These are phyloP conservation scores for Wickerhamiella nectarea DNA, from an alignment of 805 yeast genomes.

Conservation along the genomic window DNA sequence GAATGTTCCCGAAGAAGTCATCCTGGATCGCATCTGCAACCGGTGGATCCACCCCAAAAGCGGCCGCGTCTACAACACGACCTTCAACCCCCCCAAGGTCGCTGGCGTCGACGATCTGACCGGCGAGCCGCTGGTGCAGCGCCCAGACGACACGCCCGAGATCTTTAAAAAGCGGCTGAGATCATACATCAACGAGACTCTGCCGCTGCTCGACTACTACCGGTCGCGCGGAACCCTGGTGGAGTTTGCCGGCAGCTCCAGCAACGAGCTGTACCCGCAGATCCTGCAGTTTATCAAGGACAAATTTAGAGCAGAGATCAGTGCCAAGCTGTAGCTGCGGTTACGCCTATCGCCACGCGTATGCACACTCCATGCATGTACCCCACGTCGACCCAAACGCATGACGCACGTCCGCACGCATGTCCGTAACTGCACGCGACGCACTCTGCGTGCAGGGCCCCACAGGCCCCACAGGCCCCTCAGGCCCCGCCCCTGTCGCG, in stretches of 20 bases:
- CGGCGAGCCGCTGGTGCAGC: constrained; percentile 68
- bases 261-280: constrained; percentile 74
- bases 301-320: constrained; percentile 12
- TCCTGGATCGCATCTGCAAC: constrained; percentile 66
- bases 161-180: constrained; percentile 57
- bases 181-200: constrained; percentile 43
- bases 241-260: constrained; percentile 59
- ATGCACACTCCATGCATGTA: no score
- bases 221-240: constrained; percentile 34
- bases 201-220: constrained; percentile 57
- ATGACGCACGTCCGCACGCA: no score
- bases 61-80: constrained; percentile 74
- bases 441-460: no score
- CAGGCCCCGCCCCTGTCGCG: no score
- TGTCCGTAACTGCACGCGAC: no score
- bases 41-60: constrained; percentile 75
- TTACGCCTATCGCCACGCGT: no score
- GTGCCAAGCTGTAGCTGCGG: background rate
- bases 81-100: constrained; percentile 78
- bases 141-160: constrained; percentile 71
- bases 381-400: no score
- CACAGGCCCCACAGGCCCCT: no score
- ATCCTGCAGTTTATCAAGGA: constrained; percentile 22
- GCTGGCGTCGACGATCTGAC: constrained; percentile 78
- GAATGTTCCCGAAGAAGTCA: constrained; percentile 74